These are phyloP conservation scores for Phytophthora ramorum DNA, from an alignment of 352 stramenopile genomes.

Conservation along the genomic window DNA sequence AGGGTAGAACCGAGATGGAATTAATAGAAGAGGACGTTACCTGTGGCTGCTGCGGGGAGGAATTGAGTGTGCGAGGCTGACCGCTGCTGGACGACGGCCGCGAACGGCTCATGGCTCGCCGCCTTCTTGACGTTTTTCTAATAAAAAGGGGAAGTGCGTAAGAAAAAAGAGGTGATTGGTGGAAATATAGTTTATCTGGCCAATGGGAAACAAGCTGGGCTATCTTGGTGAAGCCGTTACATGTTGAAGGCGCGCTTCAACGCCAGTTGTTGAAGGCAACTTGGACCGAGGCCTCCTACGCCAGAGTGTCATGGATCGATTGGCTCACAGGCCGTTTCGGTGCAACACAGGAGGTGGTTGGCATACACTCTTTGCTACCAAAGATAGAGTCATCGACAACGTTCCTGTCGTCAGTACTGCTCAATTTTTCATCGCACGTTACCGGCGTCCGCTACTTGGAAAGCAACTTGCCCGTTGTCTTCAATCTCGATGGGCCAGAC, in stretches of 20 bases:
- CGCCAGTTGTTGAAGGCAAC: not conserved
- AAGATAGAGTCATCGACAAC: conserved; percentile 8
- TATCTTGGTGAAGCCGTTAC: conserved; percentile 14
- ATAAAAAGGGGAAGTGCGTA: conserved; percentile 10
- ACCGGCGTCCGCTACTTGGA: conserved; percentile 1
- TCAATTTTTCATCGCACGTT: conserved; percentile 9
- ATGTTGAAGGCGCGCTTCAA: conserved; percentile 16
- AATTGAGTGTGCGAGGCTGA: conserved; percentile 18
- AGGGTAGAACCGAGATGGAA: not conserved
- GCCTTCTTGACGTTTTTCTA: conserved; percentile 9
- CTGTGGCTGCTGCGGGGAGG: conserved; percentile 15
- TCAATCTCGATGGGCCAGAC: not conserved
- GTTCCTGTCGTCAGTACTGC: conserved; percentile 9
- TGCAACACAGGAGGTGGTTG: not conserved
- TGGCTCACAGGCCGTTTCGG: conserved; percentile 2
- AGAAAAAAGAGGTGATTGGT: not conserved
- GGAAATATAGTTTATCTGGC: not conserved
- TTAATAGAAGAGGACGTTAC: conserved; percentile 12
- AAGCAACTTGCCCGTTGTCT: conserved; percentile 7
- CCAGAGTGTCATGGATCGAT: conserved; percentile 2
- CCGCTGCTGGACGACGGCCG: conserved; percentile 10
- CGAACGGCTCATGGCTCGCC: conserved; percentile 10
- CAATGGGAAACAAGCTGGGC: conserved; percentile 6
- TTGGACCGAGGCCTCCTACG: not conserved
- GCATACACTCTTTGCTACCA: not conserved